Evolutionary conservation across 169 alveolate genomes (phyloP).

Genomic region (Cyclospora cayetanensis): DNA sequence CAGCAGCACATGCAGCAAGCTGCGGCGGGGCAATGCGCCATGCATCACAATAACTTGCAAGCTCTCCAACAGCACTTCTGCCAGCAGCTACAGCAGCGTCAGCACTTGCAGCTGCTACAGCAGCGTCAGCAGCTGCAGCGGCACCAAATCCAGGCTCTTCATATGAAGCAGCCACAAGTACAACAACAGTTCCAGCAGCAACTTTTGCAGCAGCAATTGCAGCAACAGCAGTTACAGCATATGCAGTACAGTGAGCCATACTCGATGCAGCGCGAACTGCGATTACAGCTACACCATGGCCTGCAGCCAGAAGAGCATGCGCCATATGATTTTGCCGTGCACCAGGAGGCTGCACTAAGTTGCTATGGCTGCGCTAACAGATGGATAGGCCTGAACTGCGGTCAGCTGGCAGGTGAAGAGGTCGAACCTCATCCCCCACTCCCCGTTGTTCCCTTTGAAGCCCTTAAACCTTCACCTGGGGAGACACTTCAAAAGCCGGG

Average conservation of each 20-base stretch:
- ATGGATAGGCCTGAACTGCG: conserved; percentile 11
- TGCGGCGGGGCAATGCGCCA: background rate
- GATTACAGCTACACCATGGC: background rate
- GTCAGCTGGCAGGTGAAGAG: background rate
- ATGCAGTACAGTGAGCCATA: background rate
- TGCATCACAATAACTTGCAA: no score
- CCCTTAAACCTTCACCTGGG: background rate
- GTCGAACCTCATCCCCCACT: background rate
- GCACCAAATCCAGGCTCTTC: background rate
- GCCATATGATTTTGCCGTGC: background rate
- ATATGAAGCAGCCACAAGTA: background rate
- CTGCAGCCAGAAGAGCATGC: background rate
- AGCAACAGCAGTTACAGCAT: background rate
- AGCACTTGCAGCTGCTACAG: background rate
- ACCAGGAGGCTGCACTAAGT: background rate
- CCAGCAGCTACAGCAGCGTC: background rate
- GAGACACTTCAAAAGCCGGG: background rate
- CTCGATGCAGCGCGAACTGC: background rate
- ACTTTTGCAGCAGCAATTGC: background rate
- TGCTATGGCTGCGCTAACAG: conserved; percentile 44
- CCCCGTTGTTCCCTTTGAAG: background rate
- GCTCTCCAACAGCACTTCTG: background rate
- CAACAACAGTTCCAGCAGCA: conserved; percentile 24
- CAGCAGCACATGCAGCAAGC: conserved; percentile 33
- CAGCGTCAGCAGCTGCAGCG: conserved; percentile 25